phyloP scores from a whole-genome alignment of 805 yeast genomes.

The Monosporozyma servazzii region DNA sequence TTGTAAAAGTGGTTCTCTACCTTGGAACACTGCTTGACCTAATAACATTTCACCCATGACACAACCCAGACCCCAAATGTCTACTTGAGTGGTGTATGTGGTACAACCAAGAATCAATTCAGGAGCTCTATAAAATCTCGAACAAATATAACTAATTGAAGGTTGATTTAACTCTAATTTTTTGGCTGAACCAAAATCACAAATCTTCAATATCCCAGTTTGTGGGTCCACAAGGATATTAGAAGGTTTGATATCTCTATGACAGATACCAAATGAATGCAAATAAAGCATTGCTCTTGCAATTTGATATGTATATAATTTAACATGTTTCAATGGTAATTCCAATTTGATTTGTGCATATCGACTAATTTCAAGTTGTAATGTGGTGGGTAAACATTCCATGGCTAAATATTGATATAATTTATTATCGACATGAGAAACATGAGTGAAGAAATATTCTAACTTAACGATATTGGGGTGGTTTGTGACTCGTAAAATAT shows the following conservation, averaged over 20 bases:
- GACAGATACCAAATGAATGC: constrained; percentile 73
- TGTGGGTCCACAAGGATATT: constrained; percentile 69
- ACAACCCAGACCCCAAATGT: constrained; percentile 97
- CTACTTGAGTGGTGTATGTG: constrained; percentile 81
- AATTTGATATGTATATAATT: constrained; percentile 68
- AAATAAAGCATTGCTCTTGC: constrained; percentile 77
- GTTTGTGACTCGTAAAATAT: constrained; percentile 60
- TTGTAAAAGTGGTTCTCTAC: constrained; percentile 81
- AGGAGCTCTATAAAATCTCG: constrained; percentile 78
- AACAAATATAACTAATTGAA: constrained; percentile 92
- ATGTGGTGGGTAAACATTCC: constrained; percentile 79
- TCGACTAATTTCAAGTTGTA: constrained; percentile 66
- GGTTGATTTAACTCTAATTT: constrained; percentile 69
- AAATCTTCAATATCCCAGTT: constrained; percentile 57
- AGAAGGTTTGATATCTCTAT: constrained; percentile 78
- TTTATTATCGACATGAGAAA: constrained; percentile 51
- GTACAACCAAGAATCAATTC: constrained; percentile 89
- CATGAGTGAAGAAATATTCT: constrained; percentile 62
- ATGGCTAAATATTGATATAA: constrained; percentile 73
- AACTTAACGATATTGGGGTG: constrained; percentile 74
- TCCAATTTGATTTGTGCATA: constrained; percentile 52
- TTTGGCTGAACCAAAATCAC: constrained; percentile 83
- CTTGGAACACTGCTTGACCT: constrained; percentile 93
- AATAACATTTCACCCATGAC: constrained; percentile 89
- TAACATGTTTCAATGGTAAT: constrained; percentile 64